Conservation (phyloP, 2,329 filamentous ascomycete genomes). For the Lanzia echinophila region DNA sequence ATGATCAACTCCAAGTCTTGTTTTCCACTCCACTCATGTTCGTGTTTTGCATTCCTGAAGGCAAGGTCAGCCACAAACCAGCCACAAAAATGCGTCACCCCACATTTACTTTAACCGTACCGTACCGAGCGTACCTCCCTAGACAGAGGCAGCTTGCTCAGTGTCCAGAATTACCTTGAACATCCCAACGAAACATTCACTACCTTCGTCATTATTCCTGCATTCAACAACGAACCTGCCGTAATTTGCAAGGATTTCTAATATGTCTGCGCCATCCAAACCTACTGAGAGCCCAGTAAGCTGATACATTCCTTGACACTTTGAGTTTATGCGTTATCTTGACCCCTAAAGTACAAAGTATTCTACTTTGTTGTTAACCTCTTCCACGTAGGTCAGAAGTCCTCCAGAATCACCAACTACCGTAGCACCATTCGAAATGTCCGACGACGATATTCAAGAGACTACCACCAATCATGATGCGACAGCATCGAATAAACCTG, state of each 20-base stretch:
- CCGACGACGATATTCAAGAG: constrained; percentile 65
- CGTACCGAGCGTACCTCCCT: too few relatives aligned
- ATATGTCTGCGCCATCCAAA: constrained; percentile 16
- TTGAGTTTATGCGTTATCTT: constrained; percentile 5
- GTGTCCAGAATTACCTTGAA: background rate
- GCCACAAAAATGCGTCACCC: too few relatives aligned
- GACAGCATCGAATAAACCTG: constrained; percentile 35
- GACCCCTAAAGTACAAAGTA: background rate
- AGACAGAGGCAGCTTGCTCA: too few relatives aligned
- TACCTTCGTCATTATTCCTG: background rate
- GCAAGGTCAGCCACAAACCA: too few relatives aligned
- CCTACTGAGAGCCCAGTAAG: constrained; percentile 6
- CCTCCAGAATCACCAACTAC: constrained; percentile 58
- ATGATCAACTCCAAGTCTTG: too few relatives aligned
- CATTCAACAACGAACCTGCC: background rate
- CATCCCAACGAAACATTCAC: background rate
- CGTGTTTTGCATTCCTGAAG: too few relatives aligned
- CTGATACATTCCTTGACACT: constrained; percentile 1
- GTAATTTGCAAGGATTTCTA: background rate
- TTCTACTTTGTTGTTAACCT: background rate
- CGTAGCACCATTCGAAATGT: constrained; percentile 57
- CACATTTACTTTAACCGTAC: too few relatives aligned
- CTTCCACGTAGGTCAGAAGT: constrained; percentile 1
- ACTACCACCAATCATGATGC: constrained; percentile 43
- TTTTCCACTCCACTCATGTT: too few relatives aligned